Evolutionary conservation across 2,329 filamentous ascomycete species (phyloP).

Genomic region (Cucurbitaria berberidis): DNA sequence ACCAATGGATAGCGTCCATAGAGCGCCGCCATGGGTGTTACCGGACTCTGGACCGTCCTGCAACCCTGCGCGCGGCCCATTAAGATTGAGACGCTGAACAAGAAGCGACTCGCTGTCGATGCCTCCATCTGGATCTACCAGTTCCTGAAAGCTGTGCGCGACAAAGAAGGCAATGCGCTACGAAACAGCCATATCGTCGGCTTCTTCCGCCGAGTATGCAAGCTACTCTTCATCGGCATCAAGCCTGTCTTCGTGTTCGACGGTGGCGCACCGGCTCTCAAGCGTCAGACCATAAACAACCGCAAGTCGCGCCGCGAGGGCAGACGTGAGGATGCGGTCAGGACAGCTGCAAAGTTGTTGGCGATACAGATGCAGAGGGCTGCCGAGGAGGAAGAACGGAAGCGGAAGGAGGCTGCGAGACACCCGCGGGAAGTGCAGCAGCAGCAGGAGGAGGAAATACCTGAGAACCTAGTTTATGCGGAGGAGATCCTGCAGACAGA

Average conservation of each 20-base stretch:
- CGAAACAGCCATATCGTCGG: constrained; percentile 96
- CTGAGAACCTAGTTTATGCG: constrained; percentile 81
- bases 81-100: constrained; percentile 94
- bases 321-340: constrained; percentile 86
- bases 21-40: constrained; percentile 80
- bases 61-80: constrained; percentile 95
- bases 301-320: constrained; percentile 84
- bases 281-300: constrained; percentile 84
- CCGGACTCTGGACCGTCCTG: constrained; percentile 94
- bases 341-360: constrained; percentile 88
- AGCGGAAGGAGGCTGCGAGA: constrained; percentile 58
- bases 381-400: constrained; percentile 82
- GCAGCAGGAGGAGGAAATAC: constrained; percentile 71
- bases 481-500: constrained; percentile 85
- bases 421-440: constrained; percentile 47
- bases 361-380: constrained; percentile 92
- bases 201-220: constrained; percentile 98
- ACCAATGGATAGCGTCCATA: constrained; percentile 21
- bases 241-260: constrained; percentile 98
- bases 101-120: constrained; percentile 94
- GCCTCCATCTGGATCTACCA: constrained; percentile 99
- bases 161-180: constrained; percentile 96
- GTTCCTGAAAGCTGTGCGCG: constrained; percentile 96
- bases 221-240: constrained; percentile 94
- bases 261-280: constrained; percentile 87